Evolutionary conservation across 352 stramenopile species (phyloP), one percentile per base, ranked within the genome.

Genomic region (Phytopythium vexans): DNA sequence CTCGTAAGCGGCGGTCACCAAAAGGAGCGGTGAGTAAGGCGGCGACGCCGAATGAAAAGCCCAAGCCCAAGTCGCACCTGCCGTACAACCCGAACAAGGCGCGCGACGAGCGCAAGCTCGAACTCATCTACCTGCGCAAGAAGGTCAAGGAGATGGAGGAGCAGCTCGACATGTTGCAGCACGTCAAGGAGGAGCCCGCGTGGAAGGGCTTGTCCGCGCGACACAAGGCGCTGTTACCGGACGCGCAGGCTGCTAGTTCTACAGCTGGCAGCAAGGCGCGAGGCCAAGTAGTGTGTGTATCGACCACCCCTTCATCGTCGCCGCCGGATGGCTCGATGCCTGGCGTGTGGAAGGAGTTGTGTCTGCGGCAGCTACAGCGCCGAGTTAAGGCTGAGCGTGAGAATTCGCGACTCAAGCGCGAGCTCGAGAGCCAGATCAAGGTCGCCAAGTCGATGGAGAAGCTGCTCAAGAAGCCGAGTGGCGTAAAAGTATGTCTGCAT

Each of bases 391-490:
- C 72, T 0, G 68, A 82, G 44, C 57, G 60, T 8, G 72, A 79
- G 43, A 82, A 82, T n/a, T 49, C 60, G n/a, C 68, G 60, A 6
- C 59, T 82, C 35, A 82, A 82, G 46, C 50, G 72, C 4, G 63
- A 70, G 14, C 62, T 82, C 15, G 72, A 79, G 44, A 68, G 61
- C 40, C 72, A 82, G 49, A 63, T 77, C 27, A 76, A 77, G 43
- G 44, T 79, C 33, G 68, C 72, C 9, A 76, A 77, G 40, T 75
- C 68, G 57, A 71, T 82, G 59, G 63, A 77, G 54, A 48, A 61
- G 16, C 59, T 77, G 31, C 62, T 77, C 51, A 60, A 74, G 36
- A 57, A 59, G 14, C 58, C 65, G 31, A 72, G 34, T n/a, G n/a
- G 39, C 37, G 15, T 46, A 12, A 41, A 41, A 36, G 37, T 50